phyloP scores from a whole-genome alignment of 768 basidiomycete genomes.

The Trametes coccinea region DNA sequence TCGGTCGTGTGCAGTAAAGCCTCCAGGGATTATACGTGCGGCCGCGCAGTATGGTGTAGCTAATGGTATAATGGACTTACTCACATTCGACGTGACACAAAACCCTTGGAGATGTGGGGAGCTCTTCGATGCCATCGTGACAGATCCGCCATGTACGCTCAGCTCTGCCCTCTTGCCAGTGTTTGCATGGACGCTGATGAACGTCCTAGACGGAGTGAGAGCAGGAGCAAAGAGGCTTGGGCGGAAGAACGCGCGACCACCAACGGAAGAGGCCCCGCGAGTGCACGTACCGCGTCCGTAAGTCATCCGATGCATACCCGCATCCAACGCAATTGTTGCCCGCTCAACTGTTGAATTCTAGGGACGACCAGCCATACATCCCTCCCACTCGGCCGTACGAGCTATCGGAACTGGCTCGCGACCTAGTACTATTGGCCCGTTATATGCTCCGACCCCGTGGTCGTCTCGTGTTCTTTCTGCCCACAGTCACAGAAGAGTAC shows the following conservation, averaged over 20 bases:
- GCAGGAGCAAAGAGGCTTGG: conserved; percentile 85
- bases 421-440: conserved; percentile 80
- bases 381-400: conserved; percentile 94
- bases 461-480: conserved; percentile 93
- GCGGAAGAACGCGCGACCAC: conserved; percentile 50
- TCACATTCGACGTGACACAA: conserved; percentile 90
- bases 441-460: conserved; percentile 85
- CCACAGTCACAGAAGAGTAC: conserved; percentile 90
- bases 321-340: neutral
- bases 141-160: conserved; percentile 87
- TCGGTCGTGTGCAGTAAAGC: conserved; percentile 31
- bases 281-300: conserved; percentile 39
- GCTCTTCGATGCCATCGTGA: conserved; percentile 91
- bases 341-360: conserved; percentile 17
- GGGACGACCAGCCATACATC: conserved; percentile 71
- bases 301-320: conserved; percentile 28
- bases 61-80: conserved; percentile 74
- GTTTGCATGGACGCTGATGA: neutral
- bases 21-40: conserved; percentile 75
- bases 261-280: conserved; percentile 36
- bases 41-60: conserved; percentile 83
- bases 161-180: too few relatives aligned
- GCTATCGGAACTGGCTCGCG: conserved; percentile 75
- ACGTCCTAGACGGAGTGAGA: conserved; percentile 81
- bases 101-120: conserved; percentile 89